A percentile compares a stretch with the other conserved stretches of the same genome.
phyloP scores from a whole-genome alignment of 805 yeast genomes.

The Zygosaccharomyces bisporus region DNA sequence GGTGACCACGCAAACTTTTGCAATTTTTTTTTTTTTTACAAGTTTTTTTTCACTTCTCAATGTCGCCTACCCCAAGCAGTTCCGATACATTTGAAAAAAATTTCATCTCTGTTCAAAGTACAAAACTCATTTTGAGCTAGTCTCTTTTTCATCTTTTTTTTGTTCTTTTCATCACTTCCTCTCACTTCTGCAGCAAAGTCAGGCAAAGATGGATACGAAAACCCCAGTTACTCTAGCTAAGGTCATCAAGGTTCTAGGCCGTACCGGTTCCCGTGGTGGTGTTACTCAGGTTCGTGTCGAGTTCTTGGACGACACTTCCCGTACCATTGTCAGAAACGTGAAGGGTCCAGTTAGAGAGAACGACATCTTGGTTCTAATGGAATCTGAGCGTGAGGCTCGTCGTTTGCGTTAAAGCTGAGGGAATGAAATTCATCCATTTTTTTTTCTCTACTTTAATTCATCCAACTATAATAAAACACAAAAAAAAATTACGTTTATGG shows the following conservation, averaged over 20 bases:
- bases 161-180: background rate
- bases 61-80: slow-evolving; percentile 6
- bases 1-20: slow-evolving; percentile 16
- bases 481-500: slow-evolving; percentile 7
- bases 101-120: slow-evolving; percentile 9
- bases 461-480: slow-evolving; percentile 8
- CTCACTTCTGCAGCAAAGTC: slow-evolving; percentile 10
- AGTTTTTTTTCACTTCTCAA: slow-evolving; percentile 3
- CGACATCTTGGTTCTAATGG: slow-evolving; percentile 98
- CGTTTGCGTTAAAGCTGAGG: slow-evolving; percentile 62
- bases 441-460: slow-evolving; percentile 9
- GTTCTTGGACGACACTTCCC: slow-evolving; percentile 90
- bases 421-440: background rate
- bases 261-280: slow-evolving; percentile 99
- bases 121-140: slow-evolving; percentile 1
- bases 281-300: slow-evolving; percentile 98
- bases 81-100: slow-evolving; percentile 9
- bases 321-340: slow-evolving; percentile 96
- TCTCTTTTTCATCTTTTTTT: background rate
- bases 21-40: slow-evolving; percentile 9
- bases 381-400: slow-evolving; percentile 99
- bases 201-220: slow-evolving; percentile 43
- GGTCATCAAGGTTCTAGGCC: slow-evolving; percentile 98
- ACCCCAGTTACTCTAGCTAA: slow-evolving; percentile 99
- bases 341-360: slow-evolving; percentile 97